Conservation (phyloP, 2,329 filamentous ascomycete genomes). For the Tolypocladium nubicola region DNA sequence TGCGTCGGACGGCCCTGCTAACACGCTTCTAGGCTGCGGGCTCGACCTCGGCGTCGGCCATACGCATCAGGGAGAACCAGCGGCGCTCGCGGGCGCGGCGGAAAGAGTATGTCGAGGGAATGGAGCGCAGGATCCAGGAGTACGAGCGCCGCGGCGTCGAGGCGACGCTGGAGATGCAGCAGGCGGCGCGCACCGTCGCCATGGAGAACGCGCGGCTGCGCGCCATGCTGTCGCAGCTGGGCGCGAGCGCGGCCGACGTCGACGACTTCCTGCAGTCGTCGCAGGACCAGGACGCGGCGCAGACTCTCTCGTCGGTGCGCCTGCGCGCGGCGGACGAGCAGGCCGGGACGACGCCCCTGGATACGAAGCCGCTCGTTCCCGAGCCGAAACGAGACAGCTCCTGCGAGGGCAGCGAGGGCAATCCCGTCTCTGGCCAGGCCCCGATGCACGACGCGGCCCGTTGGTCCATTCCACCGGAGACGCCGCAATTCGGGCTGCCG, state of each 20-base stretch:
- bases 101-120: conserved; percentile 35
- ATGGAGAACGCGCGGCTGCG: conserved; percentile 36
- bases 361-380: neutral
- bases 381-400: neutral
- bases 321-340: neutral
- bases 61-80: conserved; percentile 40
- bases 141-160: conserved; percentile 36
- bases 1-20: neutral
- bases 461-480: neutral
- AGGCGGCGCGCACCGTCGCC: conserved; percentile 37
- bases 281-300: conserved; percentile 18
- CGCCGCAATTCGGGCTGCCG: neutral
- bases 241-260: conserved; percentile 26
- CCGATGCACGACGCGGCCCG: neutral
- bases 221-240: conserved; percentile 27
- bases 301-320: conserved; percentile 10
- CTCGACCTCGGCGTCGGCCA: conserved; percentile 19
- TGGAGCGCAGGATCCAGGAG: conserved; percentile 34
- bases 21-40: conserved; percentile 5
- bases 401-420: neutral
- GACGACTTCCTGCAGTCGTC: conserved; percentile 28
- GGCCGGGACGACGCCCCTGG: neutral
- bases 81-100: conserved; percentile 40
- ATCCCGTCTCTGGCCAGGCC: neutral
- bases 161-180: conserved; percentile 43